phyloP scores from a whole-genome alignment of 768 basidiomycete species.

The Xerocomus potaroensis region DNA sequence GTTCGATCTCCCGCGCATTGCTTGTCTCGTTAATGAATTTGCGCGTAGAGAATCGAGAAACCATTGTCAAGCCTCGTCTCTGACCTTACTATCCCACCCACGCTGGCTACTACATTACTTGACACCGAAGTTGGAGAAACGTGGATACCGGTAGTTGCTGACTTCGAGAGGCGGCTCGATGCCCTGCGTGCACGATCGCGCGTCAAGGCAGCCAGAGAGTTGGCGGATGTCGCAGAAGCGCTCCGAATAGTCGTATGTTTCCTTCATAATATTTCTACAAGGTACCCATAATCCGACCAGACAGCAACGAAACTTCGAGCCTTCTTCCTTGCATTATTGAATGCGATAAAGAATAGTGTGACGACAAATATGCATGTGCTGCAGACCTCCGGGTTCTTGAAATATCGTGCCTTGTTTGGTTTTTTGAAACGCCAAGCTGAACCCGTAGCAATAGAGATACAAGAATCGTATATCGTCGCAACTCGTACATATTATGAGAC shows the following conservation, averaged over 20 bases:
- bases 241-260: slow-evolving; percentile 78
- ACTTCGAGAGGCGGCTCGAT: slow-evolving; percentile 73
- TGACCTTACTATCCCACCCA: slow-evolving; percentile 80
- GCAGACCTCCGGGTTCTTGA: slow-evolving; percentile 81
- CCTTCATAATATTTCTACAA: neutral
- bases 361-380: slow-evolving; percentile 92
- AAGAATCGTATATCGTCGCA: slow-evolving; percentile 77
- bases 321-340: slow-evolving; percentile 81
- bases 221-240: slow-evolving; percentile 81
- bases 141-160: slow-evolving; percentile 82
- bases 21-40: slow-evolving; percentile 1
- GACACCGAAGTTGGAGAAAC: slow-evolving; percentile 81
- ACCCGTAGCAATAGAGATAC: slow-evolving; percentile 80
- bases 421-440: slow-evolving; percentile 85
- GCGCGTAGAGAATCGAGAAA: slow-evolving; percentile 75
- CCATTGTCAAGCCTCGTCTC: slow-evolving; percentile 77
- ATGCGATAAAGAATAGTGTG: slow-evolving; percentile 77
- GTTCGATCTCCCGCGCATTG: slow-evolving; percentile 41
- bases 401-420: slow-evolving; percentile 74
- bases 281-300: slow-evolving; percentile 36
- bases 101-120: slow-evolving; percentile 69
- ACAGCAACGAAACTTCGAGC: slow-evolving; percentile 84
- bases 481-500: slow-evolving; percentile 95
- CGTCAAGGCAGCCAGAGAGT: slow-evolving; percentile 82
- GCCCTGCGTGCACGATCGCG: slow-evolving; percentile 67